Evolutionary conservation across 2,329 filamentous ascomycete species (phyloP), one percentile per base, ranked within the genome.

Genomic region (Alternaria alternata): DNA sequence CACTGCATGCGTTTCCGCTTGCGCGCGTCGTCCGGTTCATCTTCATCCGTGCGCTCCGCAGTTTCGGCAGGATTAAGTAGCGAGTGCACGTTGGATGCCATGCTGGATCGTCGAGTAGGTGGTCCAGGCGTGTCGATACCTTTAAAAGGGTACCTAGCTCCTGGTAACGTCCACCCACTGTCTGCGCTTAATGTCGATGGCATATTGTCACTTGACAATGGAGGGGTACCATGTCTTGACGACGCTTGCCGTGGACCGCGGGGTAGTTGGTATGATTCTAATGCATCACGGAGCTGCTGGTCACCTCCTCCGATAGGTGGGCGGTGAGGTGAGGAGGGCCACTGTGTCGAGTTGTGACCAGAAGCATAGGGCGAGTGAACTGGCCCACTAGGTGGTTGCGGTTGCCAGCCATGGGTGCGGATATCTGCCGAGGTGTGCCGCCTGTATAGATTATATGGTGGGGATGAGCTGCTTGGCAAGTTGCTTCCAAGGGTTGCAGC

Each of bases 361-460:
- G 89, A 89, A 7, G 86, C 84, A 73, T 88, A 91, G 11, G 89
- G 91, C 5, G 90, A 91, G 26, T 87, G 84, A 42, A 83, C 81
- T 49, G 81, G 77, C 36, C 75, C 75, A 80, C 77, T 55, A 74
- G 80, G 76, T 47, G 72, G 81, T 64, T 77, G 83, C 7, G 84
- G 92, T 75, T 93, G 91, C 70, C 82, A 94, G 61, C 82, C 81
- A 63, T 83, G 81, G 5, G 81, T 90, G 54, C 95, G 90, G 69
- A 99, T 98, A 76, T 99, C 95, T 59, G 95, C 95, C 39, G 94
- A 94, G 2, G 95, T 99, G 79, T 99, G 95, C 62, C 94, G 88
- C 64, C 94, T 89, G 44, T 89, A 87, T 47, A 97, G 84, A 70
- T 88, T 93, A 57, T 88, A 86, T 1, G 86, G 85, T 24, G 86